phyloP scores from a whole-genome alignment of 2,329 filamentous ascomycete genomes.

The Periconia digitata region DNA sequence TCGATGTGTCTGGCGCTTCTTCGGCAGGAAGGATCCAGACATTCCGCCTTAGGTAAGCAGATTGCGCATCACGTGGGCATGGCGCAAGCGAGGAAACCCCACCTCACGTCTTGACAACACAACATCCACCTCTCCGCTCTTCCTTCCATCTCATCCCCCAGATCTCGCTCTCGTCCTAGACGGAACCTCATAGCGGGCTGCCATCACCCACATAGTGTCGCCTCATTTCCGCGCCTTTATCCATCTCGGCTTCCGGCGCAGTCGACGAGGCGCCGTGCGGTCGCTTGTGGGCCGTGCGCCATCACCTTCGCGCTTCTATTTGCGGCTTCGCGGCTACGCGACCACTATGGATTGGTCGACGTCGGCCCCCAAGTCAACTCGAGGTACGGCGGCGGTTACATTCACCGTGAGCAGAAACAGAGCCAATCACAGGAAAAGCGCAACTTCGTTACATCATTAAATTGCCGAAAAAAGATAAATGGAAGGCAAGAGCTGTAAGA shows the following conservation, averaged over 20 bases:
- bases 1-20: slow-evolving; percentile 14
- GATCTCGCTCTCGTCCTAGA: slow-evolving; percentile 4
- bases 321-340: slow-evolving; percentile 44
- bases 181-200: slow-evolving; percentile 1
- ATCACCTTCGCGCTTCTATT: slow-evolving; percentile 40
- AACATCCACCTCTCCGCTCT: slow-evolving; percentile 15
- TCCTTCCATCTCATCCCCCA: slow-evolving; percentile 8
- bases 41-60: slow-evolving; percentile 1
- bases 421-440: slow-evolving; percentile 34
- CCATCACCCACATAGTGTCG: slow-evolving; percentile 11
- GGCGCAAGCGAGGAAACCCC: slow-evolving; percentile 29
- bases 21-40: slow-evolving; percentile 13
- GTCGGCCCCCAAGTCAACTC: slow-evolving; percentile 40
- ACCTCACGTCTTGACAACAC: slow-evolving; percentile 35
- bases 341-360: slow-evolving; percentile 43
- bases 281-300: slow-evolving; percentile 34
- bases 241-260: slow-evolving; percentile 11
- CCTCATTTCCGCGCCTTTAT: slow-evolving; percentile 1
- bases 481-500: slow-evolving; percentile 40
- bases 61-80: slow-evolving; percentile 33
- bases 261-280: slow-evolving; percentile 25
- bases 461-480: slow-evolving; percentile 26
- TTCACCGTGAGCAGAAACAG: slow-evolving; percentile 25
- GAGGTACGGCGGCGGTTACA: slow-evolving; percentile 45
- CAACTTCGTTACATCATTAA: slow-evolving; percentile 38